These are phyloP conservation scores for Cladosporium velox DNA, from an alignment of 2,329 filamentous ascomycete genomes.

Conservation along the genomic window DNA sequence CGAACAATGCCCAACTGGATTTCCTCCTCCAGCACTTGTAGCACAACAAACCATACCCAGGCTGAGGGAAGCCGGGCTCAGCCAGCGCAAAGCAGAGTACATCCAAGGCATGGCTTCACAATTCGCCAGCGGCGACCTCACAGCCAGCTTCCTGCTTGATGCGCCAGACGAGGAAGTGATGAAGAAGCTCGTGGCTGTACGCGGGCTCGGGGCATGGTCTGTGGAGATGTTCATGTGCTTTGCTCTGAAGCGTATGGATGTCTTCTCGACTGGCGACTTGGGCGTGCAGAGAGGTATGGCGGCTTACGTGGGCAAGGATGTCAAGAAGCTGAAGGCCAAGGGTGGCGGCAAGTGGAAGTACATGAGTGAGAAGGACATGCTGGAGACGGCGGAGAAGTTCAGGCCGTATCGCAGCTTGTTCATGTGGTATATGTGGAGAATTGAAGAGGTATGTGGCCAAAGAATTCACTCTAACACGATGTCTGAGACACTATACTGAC, in stretches of 20 bases:
- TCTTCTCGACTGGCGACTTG: slow-evolving; percentile 88
- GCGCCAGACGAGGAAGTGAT: slow-evolving; percentile 86
- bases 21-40: slow-evolving; percentile 77
- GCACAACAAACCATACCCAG: slow-evolving; percentile 61
- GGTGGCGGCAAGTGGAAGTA: slow-evolving; percentile 95
- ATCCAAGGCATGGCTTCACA: slow-evolving; percentile 81
- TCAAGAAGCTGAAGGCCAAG: slow-evolving; percentile 77
- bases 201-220: slow-evolving; percentile 85
- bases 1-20: slow-evolving; percentile 45
- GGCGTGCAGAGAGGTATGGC: slow-evolving; percentile 96
- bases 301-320: slow-evolving; percentile 77
- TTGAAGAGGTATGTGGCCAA: slow-evolving; percentile 21
- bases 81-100: slow-evolving; percentile 94
- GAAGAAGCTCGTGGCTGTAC: slow-evolving; percentile 77
- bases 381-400: slow-evolving; percentile 76
- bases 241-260: slow-evolving; percentile 88
- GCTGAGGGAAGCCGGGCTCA: slow-evolving; percentile 83
- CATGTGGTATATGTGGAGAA: slow-evolving; percentile 96
- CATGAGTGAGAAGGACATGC: slow-evolving; percentile 92
- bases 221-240: slow-evolving; percentile 99
- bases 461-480: no score
- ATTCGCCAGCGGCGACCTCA: slow-evolving; percentile 74
- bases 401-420: slow-evolving; percentile 83
- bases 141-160: slow-evolving; percentile 71
- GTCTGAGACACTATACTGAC: no score